Evolutionary conservation across 2,329 filamentous ascomycete species (phyloP).

Genomic region (Sphaerulina vaccinii): DNA sequence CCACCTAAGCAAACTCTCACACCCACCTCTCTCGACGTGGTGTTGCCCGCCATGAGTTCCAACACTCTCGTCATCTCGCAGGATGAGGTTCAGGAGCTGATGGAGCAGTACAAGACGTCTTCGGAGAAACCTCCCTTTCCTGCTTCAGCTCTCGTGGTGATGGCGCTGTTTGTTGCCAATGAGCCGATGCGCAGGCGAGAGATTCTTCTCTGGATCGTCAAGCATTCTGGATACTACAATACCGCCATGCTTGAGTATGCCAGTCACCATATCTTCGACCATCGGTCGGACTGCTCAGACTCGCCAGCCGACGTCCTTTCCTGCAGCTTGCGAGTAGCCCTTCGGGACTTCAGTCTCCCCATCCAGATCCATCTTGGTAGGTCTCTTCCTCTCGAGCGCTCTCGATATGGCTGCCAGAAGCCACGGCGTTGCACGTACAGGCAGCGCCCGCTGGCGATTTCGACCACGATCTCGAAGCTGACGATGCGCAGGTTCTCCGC

Average conservation of each 20-base stretch:
- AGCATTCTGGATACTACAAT: background rate
- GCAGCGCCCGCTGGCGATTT: no score
- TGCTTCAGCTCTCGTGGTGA: background rate
- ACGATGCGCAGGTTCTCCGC: no score
- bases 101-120: no score
- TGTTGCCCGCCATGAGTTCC: no score
- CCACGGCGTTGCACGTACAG: no score
- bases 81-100: no score
- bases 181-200: background rate
- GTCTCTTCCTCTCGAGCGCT: constrained; percentile 55
- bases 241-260: background rate
- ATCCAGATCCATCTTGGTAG: no score
- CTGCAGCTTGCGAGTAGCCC: background rate
- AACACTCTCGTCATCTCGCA: no score
- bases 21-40: no score
- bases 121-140: no score
- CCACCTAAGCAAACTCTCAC: no score
- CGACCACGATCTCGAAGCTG: no score
- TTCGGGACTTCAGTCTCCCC: background rate
- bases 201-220: background rate
- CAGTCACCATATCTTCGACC: background rate
- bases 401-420: constrained; percentile 63
- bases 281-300: background rate
- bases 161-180: background rate
- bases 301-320: background rate